These are phyloP conservation scores for Nigrospora sphaerica DNA, from an alignment of 2,329 filamentous ascomycete genomes.

Conservation along the genomic window DNA sequence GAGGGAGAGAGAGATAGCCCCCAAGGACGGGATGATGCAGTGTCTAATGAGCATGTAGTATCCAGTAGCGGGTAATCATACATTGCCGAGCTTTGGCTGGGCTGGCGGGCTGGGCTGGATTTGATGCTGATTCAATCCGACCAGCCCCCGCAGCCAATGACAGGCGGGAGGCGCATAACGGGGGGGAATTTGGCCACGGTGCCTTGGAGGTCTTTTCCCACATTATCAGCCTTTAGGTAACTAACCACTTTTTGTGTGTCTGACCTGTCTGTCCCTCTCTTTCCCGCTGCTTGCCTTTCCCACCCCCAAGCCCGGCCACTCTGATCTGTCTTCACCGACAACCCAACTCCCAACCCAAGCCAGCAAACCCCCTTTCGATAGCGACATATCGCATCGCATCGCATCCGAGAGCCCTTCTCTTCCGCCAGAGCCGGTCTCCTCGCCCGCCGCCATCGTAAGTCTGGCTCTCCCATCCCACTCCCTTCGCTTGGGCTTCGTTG, in stretches of 20 bases:
- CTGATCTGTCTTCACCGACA: slow-evolving; percentile 22
- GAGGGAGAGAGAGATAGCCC: no score
- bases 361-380: slow-evolving; percentile 18
- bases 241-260: neutral
- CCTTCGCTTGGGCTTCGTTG: neutral
- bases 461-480: neutral
- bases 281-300: neutral
- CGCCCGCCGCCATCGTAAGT: slow-evolving; percentile 23
- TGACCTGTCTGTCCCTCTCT: neutral
- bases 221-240: neutral
- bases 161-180: no score
- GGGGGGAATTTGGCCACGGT: no score
- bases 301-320: slow-evolving; percentile 1
- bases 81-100: no score
- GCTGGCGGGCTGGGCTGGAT: no score
- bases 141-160: no score
- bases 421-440: slow-evolving; percentile 27
- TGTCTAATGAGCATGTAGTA: no score
- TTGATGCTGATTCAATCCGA: no score
- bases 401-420: slow-evolving; percentile 18
- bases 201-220: no score
- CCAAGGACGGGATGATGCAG: no score
- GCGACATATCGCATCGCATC: slow-evolving; percentile 12
- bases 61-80: no score
- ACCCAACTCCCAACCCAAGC: slow-evolving; percentile 18